Evolutionary conservation across 495 filamentous ascomycete species (phyloP), one percentile per base, ranked within the genome.

Genomic region (Opeltia flavorubescens): DNA sequence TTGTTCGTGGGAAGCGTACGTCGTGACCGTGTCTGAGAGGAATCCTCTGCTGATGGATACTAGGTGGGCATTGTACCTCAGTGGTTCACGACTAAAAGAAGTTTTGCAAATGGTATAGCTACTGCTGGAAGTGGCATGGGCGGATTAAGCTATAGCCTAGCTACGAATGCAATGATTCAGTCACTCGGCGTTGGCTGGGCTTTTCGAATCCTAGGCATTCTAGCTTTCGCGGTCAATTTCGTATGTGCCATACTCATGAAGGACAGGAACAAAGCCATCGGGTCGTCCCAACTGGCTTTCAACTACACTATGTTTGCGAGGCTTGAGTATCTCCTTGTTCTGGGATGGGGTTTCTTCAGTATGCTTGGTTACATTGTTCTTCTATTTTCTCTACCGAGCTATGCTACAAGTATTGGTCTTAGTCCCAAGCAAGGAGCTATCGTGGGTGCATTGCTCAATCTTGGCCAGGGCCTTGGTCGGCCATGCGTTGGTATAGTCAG

Each of bases 291-390:
- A 46, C 52, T 69, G 9, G 62, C 69, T 3, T 79, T 86, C 54
- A 71, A 84, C 60, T 61, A 65, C 25, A 50, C 55, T 3, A 64
- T 83, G 1, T 69, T 87, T 50, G 62, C 58, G 43, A 66, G 69
- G 9, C 56, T 60, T 1, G 67, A 80, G 48, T 79, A 81, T 43
- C 55, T 72, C 46, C 61, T 86, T 5, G 58, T 81, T 25, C 55
- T 84, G 9, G 59, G 62, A 23, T 89, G 77, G 74, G 75, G 75
- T 5, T 73, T 78, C 47, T 68, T 84, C 45, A 76, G 68, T 31
- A 69, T 84, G 62, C 66, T 89, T 9, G 80, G 79, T 11, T 89
- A 86, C 53, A 67, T 84, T 33, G 77, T 79, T 11, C 65, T 89
- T 3, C 60, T 86, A 17, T 89, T 81, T 62, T 82, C 79, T 17